These are phyloP conservation scores for Suillus decipiens DNA, from an alignment of 768 basidiomycete species.

Conservation along the genomic window DNA sequence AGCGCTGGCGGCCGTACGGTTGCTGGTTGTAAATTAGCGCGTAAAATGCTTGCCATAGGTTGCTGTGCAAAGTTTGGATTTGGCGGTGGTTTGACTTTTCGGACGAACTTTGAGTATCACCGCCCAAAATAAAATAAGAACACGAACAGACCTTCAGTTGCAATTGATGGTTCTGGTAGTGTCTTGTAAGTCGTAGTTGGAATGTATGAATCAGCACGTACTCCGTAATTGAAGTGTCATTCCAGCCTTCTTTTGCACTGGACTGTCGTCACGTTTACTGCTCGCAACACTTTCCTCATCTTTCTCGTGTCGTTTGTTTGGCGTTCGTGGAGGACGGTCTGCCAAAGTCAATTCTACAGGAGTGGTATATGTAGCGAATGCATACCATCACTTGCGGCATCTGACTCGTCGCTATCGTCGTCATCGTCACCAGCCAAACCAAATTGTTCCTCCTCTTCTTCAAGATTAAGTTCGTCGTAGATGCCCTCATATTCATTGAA, in stretches of 20 bases:
- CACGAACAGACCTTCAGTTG: slow-evolving; percentile 52
- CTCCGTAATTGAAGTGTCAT: slow-evolving; percentile 68
- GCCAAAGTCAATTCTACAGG: slow-evolving; percentile 12
- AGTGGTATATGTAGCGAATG: neutral
- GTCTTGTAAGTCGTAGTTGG: slow-evolving; percentile 16
- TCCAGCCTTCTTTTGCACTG: slow-evolving; percentile 75
- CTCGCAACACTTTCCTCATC: slow-evolving; percentile 78
- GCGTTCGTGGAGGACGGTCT: slow-evolving; percentile 68
- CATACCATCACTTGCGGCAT: slow-evolving; percentile 72
- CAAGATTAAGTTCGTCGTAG: slow-evolving; percentile 96
- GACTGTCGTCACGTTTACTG: slow-evolving; percentile 73
- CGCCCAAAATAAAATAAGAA: neutral
- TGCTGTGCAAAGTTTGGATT: slow-evolving; percentile 82
- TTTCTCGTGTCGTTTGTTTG: slow-evolving; percentile 65
- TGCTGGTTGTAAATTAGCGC: slow-evolving; percentile 64
- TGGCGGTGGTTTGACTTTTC: slow-evolving; percentile 69
- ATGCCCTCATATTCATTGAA: slow-evolving; percentile 98
- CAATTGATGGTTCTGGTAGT: slow-evolving; percentile 62
- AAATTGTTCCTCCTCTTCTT: slow-evolving; percentile 96
- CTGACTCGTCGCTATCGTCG: slow-evolving; percentile 78
- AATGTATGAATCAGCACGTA: slow-evolving; percentile 40
- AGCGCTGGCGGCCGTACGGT: slow-evolving; percentile 54
- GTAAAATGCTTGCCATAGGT: slow-evolving; percentile 75
- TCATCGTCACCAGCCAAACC: slow-evolving; percentile 75
- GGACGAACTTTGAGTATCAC: slow-evolving; percentile 16